These are phyloP conservation scores for Debaryomyces fabryi DNA, from an alignment of 1,139 yeast species.

Conservation along the genomic window DNA sequence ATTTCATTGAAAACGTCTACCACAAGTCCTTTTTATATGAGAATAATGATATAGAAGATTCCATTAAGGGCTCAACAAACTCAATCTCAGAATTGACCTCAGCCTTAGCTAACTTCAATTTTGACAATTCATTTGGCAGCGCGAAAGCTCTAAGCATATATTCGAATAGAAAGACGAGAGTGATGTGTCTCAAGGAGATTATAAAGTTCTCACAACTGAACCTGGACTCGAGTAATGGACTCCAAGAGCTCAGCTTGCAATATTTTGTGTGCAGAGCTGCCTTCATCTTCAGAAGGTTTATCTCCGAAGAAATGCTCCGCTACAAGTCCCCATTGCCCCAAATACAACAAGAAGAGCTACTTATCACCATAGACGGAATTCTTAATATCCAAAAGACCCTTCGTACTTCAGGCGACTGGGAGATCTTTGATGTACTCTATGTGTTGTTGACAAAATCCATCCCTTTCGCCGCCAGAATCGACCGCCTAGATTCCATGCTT, in stretches of 20 bases:
- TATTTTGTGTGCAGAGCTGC: conserved; percentile 34
- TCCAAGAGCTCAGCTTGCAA: conserved; percentile 24
- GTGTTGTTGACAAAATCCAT: conserved; percentile 26
- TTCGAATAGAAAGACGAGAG: conserved; percentile 30
- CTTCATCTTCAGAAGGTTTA: conserved; percentile 37
- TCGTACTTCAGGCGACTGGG: not conserved
- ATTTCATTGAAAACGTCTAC: conserved; percentile 41
- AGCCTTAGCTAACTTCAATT: conserved; percentile 7
- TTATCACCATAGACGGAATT: conserved; percentile 30
- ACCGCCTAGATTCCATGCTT: conserved; percentile 17
- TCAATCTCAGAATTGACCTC: not conserved
- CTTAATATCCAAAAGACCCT: conserved; percentile 11
- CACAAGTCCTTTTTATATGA: conserved; percentile 41
- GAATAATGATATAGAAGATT: conserved; percentile 30
- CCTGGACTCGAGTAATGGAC: conserved; percentile 14
- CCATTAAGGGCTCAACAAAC: not conserved
- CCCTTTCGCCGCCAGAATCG: conserved; percentile 26
- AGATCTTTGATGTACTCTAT: not conserved
- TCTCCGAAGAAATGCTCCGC: conserved; percentile 36
- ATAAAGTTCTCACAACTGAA: conserved; percentile 25
- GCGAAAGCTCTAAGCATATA: conserved; percentile 29
- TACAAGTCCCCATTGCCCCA: conserved; percentile 38
- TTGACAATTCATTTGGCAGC: conserved; percentile 31
- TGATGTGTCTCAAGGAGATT: conserved; percentile 37
- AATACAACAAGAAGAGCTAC: conserved; percentile 39